Evolutionary conservation across 2,329 filamentous ascomycete species (phyloP), one percentile per base, ranked within the genome.

Genomic region (Zymoseptoria brevis): DNA sequence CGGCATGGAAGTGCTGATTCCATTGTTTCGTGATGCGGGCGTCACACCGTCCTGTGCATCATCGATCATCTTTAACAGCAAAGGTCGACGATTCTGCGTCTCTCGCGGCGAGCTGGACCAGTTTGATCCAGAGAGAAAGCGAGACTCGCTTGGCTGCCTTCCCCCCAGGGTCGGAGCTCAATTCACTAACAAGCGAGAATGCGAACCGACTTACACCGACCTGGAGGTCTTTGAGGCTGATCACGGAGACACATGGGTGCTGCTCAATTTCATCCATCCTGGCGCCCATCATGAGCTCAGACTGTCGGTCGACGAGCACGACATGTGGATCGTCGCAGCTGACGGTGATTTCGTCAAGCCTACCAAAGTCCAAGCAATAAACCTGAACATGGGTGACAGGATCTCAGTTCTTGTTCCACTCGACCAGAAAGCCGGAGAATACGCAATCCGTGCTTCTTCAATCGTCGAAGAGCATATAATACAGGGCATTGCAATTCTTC

Each of bases 341-440:
- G 65, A 67, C 45, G 62, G 64, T 8, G 60, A 63, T 51, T 66
- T 66, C 48, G 61, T 62, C n/a, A 50, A 61, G 48, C 57, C 60
- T 19, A 58, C 64, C 50, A 59, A 58, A 58, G 57, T 63, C n/a
- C 19, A 48, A 24, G 58, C 51, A 24, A 26, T 62, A 19, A 63
- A 57, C 24, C 50, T 60, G 8, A 57, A 57, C 24, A 57, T 63
- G 51, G 63, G 59, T 8, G 61, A 65, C 21, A 52, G 63, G 19
- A 58, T 59, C 59, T 58, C 54, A n/a, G 56, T 65, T 19, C 54
- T 65, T 48, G 55, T 65, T 19, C 60, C 58, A 50, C 55, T 65
- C 13, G 56, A 63, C 29, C 59, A 62, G 53, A 60, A 51, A 49
- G 55, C 63, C 9, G 60, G 57, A 16, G 57, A 61, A 5, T 65